Evolutionary conservation across 2,329 filamentous ascomycete species (phyloP).

Genomic region (Venturia asperata): DNA sequence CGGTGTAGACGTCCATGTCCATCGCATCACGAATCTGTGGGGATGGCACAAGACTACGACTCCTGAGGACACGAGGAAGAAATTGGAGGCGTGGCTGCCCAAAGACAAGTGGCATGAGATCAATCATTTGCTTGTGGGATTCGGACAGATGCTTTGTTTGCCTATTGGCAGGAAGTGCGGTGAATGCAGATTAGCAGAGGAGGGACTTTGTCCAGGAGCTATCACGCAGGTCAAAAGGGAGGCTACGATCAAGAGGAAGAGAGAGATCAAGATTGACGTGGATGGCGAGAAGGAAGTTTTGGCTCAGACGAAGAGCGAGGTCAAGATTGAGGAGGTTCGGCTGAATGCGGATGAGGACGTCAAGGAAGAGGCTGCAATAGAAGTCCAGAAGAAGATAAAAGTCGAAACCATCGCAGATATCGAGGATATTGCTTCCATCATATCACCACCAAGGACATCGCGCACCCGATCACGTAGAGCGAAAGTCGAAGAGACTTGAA

Average conservation of each 20-base stretch:
- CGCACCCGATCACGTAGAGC: not conserved
- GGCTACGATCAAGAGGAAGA: conserved; percentile 26
- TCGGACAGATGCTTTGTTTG: conserved; percentile 80
- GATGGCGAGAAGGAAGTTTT: conserved; percentile 29
- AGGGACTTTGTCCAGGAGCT: conserved; percentile 61
- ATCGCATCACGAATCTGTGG: conserved; percentile 91
- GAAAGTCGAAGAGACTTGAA: not conserved
- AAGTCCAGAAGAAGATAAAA: not conserved
- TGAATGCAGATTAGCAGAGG: conserved; percentile 71
- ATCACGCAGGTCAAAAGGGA: conserved; percentile 46
- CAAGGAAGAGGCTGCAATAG: not conserved
- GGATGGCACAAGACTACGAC: conserved; percentile 77
- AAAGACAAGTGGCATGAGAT: conserved; percentile 84
- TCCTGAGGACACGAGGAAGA: conserved; percentile 72
- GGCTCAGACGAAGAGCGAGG: conserved; percentile 22
- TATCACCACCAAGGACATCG: not conserved
- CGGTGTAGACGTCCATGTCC: conserved; percentile 90
- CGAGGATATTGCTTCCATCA: not conserved
- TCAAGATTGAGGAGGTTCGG: conserved; percentile 20
- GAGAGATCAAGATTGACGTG: conserved; percentile 28
- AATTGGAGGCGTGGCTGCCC: conserved; percentile 76
- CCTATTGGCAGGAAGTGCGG: conserved; percentile 76
- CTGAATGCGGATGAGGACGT: not conserved
- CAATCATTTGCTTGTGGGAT: conserved; percentile 78
- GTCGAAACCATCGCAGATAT: conserved; percentile 1